Evolutionary conservation across 257 asterid genomes (phyloP).

Genomic region (Solanum chaucha): DNA sequence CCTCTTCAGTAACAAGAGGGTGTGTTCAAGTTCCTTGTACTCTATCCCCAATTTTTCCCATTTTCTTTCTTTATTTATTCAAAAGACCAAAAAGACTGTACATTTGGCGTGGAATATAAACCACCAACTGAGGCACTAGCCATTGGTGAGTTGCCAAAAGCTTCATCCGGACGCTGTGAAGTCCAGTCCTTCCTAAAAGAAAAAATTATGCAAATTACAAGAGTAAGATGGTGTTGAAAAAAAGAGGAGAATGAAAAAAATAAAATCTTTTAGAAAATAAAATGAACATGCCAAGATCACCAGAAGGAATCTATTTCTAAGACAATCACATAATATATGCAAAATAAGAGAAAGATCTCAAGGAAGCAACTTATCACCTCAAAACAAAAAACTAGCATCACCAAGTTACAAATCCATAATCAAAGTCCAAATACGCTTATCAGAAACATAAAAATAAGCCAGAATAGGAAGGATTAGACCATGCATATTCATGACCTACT

Average conservation of each 20-base stretch:
- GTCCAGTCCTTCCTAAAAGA: constrained; percentile 49
- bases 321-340: not conserved
- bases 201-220: not conserved
- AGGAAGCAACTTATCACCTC: not conserved
- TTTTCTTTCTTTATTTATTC: not conserved
- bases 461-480: not conserved
- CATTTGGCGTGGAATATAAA: constrained; percentile 66
- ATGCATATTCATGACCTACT: not conserved
- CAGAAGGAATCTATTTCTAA: not conserved
- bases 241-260: not conserved
- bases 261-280: not conserved
- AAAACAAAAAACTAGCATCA: not conserved
- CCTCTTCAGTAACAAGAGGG: constrained; percentile 31
- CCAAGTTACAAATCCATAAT: not conserved
- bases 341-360: not conserved
- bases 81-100: constrained; percentile 76
- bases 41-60: constrained; percentile 8
- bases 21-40: constrained; percentile 20
- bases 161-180: constrained; percentile 37
- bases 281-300: not conserved
- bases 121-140: constrained; percentile 62
- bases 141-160: constrained; percentile 43
- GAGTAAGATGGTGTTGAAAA: not conserved
- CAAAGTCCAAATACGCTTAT: not conserved
- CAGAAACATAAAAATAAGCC: not conserved